A percentile compares a stretch with the other conserved stretches of the same genome.
Evolutionary conservation across 2,329 filamentous ascomycete genomes (phyloP).

Genomic region (Grosmannia clavigera): DNA sequence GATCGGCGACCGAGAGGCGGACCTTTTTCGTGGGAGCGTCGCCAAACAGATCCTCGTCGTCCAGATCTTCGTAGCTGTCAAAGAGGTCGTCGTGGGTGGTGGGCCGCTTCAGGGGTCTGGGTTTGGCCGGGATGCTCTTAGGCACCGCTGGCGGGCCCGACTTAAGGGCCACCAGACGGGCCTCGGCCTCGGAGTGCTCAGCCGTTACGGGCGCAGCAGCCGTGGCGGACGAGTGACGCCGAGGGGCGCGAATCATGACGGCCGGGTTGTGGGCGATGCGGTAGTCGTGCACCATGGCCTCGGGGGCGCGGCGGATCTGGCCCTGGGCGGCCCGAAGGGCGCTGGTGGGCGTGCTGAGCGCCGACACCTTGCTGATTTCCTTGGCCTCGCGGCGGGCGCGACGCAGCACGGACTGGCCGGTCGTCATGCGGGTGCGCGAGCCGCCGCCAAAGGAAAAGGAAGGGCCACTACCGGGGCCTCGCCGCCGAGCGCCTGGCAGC

Average conservation of each 20-base stretch:
- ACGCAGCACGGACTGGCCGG: constrained; percentile 40
- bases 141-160: background rate
- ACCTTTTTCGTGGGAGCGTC: constrained; percentile 7
- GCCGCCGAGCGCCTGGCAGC: constrained; percentile 18
- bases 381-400: constrained; percentile 44
- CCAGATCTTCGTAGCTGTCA: constrained; percentile 1
- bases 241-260: constrained; percentile 12
- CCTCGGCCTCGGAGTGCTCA: constrained; percentile 20
- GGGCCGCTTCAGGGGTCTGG: background rate
- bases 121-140: background rate
- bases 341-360: constrained; percentile 28
- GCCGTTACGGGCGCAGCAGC: background rate
- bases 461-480: constrained; percentile 11
- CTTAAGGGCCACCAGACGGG: constrained; percentile 21
- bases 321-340: constrained; percentile 19
- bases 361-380: constrained; percentile 37
- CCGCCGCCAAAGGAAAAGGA: constrained; percentile 31
- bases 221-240: constrained; percentile 3
- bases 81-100: constrained; percentile 12
- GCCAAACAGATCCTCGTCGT: constrained; percentile 9
- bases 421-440: constrained; percentile 38
- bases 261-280: constrained; percentile 24
- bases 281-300: constrained; percentile 40
- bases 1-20: constrained; percentile 6
- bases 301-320: constrained; percentile 37